Evolutionary conservation across 1,139 yeast genomes (phyloP).

Genomic region (Citeromyces hawaiiensis): DNA sequence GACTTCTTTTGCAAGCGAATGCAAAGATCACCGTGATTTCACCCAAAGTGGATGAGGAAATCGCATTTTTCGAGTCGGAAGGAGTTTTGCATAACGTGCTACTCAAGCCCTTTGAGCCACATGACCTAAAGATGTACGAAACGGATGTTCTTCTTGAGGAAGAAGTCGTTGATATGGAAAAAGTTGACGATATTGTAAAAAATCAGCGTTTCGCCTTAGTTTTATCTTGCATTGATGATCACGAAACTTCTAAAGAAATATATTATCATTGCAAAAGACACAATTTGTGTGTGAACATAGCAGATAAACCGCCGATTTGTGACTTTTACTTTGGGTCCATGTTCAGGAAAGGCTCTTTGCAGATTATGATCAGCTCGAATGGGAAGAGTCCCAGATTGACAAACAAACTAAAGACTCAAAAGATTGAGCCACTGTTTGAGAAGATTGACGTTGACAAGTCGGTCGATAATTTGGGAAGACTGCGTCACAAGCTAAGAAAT

Average conservation of each 20-base stretch:
- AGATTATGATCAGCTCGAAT: conserved; percentile 73
- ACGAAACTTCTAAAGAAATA: conserved; percentile 40
- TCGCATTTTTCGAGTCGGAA: conserved; percentile 21
- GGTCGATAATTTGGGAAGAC: conserved; percentile 45
- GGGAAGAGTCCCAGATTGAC: conserved; percentile 76
- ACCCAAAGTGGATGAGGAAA: conserved; percentile 34
- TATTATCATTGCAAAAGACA: conserved; percentile 43
- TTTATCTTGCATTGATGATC: conserved; percentile 68
- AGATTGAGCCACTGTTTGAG: conserved; percentile 24
- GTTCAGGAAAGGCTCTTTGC: conserved; percentile 64
- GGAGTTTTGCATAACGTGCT: conserved; percentile 30
- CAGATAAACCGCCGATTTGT: conserved; percentile 73
- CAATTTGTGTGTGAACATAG: conserved; percentile 63
- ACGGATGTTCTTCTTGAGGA: conserved; percentile 7
- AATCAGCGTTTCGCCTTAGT: conserved; percentile 45
- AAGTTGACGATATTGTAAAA: conserved; percentile 21
- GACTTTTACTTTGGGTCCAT: conserved; percentile 82
- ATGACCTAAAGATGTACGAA: conserved; percentile 39
- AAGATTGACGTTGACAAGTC: conserved; percentile 39
- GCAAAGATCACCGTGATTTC: conserved; percentile 62
- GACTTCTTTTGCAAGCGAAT: conserved; percentile 53
- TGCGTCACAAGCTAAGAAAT: conserved; percentile 38
- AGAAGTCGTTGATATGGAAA: conserved; percentile 10
- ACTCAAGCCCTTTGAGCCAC: conserved; percentile 25
- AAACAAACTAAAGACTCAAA: conserved; percentile 45